A percentile compares a stretch with the other conserved stretches of the same genome.
Evolutionary conservation across 2,329 filamentous ascomycete species (phyloP).

Genomic region (Blumeria hordei): DNA sequence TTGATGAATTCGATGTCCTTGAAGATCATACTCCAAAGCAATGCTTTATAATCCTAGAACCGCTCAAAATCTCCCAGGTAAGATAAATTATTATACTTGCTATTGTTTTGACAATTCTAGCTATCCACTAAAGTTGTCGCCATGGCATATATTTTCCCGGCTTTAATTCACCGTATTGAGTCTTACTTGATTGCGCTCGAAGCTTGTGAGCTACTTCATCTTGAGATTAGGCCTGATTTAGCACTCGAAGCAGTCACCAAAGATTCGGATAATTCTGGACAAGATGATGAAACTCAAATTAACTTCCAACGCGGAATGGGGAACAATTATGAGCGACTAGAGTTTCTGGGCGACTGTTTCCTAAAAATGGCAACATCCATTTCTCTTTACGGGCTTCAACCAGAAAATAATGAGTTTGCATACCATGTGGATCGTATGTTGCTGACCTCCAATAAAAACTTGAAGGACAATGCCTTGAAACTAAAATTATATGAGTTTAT

Average conservation of each 20-base stretch:
- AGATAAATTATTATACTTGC: constrained; percentile 15
- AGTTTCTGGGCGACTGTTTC: constrained; percentile 83
- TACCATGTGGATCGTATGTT: constrained; percentile 82
- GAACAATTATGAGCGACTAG: constrained; percentile 79
- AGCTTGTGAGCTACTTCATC: constrained; percentile 37
- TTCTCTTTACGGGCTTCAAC: constrained; percentile 53
- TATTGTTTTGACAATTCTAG: constrained; percentile 17
- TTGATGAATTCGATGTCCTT: constrained; percentile 39
- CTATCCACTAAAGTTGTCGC: constrained; percentile 44
- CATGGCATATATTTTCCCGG: constrained; percentile 55
- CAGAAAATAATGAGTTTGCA: constrained; percentile 58
- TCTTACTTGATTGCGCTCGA: constrained; percentile 60
- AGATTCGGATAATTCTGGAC: constrained; percentile 63
- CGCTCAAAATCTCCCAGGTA: constrained; percentile 52
- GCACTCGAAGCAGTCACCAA: constrained; percentile 85
- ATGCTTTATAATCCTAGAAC: constrained; percentile 54
- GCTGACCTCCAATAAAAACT: constrained; percentile 73
- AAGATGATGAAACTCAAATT: constrained; percentile 39
- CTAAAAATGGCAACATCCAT: constrained; percentile 92
- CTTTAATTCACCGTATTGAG: constrained; percentile 66
- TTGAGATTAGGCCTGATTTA: constrained; percentile 39
- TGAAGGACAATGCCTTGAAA: constrained; percentile 53
- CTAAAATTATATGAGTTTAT: constrained; percentile 50
- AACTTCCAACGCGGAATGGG: constrained; percentile 73
- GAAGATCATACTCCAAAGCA: constrained; percentile 20